Conservation (phyloP, 2,329 filamentous ascomycete genomes). For the Aspergillus novoparasiticus region DNA sequence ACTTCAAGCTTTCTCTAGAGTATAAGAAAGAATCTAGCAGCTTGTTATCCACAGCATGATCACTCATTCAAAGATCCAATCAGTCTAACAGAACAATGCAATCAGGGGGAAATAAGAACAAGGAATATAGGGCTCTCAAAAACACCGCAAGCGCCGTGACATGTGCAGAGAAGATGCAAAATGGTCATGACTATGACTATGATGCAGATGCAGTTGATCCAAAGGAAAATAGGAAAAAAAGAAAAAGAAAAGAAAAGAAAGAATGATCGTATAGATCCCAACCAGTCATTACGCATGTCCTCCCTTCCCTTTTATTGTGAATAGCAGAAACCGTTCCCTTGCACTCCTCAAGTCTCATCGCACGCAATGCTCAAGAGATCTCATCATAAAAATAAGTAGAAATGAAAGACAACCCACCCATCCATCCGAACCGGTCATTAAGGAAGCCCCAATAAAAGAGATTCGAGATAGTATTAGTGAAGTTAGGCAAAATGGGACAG, state of each 20-base stretch:
- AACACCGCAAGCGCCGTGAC: slow-evolving; percentile 28
- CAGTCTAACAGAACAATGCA: background rate
- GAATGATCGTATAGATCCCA: slow-evolving; percentile 22
- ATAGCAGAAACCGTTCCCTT: slow-evolving; percentile 11
- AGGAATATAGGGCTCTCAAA: background rate
- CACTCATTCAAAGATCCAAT: background rate
- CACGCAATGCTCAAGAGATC: slow-evolving; percentile 12
- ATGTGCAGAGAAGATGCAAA: slow-evolving; percentile 28
- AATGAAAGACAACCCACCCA: slow-evolving; percentile 5
- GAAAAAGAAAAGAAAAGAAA: slow-evolving; percentile 11
- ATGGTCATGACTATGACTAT: slow-evolving; percentile 18
- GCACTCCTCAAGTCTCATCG: slow-evolving; percentile 15
- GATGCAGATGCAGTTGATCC: slow-evolving; percentile 11
- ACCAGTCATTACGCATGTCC: slow-evolving; percentile 25
- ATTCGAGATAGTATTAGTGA: slow-evolving; percentile 13
- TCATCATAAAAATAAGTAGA: slow-evolving; percentile 13
- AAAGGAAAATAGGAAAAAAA: slow-evolving; percentile 14
- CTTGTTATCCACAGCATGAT: slow-evolving; percentile 4
- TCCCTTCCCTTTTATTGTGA: slow-evolving; percentile 13
- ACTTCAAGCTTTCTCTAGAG: background rate
- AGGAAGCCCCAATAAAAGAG: background rate
- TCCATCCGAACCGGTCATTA: background rate
- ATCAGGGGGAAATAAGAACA: slow-evolving; percentile 25
- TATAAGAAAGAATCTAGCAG: background rate
- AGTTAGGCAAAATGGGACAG: background rate